Conservation (phyloP, 2,329 filamentous ascomycete genomes). For the Stachybotrys echinatus region DNA sequence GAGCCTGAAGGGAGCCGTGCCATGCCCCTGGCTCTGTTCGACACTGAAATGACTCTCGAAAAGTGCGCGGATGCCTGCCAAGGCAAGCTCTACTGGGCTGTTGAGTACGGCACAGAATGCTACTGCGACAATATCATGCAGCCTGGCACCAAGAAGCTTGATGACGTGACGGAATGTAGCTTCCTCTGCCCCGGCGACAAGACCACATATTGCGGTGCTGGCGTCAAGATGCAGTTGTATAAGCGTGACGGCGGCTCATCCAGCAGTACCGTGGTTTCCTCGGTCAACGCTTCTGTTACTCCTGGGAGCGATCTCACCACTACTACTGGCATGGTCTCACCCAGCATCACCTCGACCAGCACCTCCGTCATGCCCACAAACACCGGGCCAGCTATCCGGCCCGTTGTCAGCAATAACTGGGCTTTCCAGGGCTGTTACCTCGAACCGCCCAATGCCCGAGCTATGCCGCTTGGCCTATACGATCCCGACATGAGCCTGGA, state of each 20-base stretch:
- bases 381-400: slow-evolving; percentile 16
- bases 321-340: not conserved
- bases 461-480: slow-evolving; percentile 6
- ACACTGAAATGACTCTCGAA: not conserved
- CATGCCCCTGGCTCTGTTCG: not conserved
- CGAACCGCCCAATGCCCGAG: slow-evolving; percentile 23
- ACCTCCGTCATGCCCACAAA: slow-evolving; percentile 11
- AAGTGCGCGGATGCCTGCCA: not conserved
- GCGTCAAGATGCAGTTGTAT: not conserved
- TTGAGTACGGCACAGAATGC: not conserved
- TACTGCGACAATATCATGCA: not conserved
- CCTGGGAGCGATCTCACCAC: too few species aligned
- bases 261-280: too few species aligned
- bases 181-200: not conserved
- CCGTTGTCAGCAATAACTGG: slow-evolving; percentile 19
- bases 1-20: not conserved
- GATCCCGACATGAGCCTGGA: slow-evolving; percentile 17
- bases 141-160: not conserved
- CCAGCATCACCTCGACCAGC: not conserved
- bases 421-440: slow-evolving; percentile 30
- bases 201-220: not conserved
- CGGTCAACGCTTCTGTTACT: not conserved
- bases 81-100: not conserved
- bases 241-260: not conserved
- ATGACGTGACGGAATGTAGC: not conserved